Conservation (phyloP, 2,329 filamentous ascomycete genomes). For the Penicillium sp. region DNA sequence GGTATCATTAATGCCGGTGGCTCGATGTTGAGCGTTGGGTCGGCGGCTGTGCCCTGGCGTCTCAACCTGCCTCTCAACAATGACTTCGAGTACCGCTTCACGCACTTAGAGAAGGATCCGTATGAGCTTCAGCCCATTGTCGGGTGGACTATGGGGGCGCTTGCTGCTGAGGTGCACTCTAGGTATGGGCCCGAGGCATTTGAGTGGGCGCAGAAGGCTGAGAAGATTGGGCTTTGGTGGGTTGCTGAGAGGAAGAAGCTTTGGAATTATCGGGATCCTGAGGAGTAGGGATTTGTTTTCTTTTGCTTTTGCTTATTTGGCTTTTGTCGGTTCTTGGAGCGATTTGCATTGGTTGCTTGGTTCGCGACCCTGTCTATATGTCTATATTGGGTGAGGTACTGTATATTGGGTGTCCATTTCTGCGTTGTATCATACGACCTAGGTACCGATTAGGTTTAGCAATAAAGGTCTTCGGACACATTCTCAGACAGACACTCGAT, state of each 20-base stretch:
- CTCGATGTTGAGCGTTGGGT: conserved; percentile 58
- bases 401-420: background rate
- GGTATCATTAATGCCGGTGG: conserved; percentile 34
- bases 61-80: conserved; percentile 73
- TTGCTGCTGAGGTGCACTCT: conserved; percentile 25
- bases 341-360: background rate
- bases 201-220: conserved; percentile 36
- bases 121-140: conserved; percentile 32
- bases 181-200: conserved; percentile 32
- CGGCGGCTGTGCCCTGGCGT: conserved; percentile 70
- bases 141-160: conserved; percentile 28
- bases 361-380: background rate
- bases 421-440: background rate
- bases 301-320: background rate
- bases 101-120: conserved; percentile 33
- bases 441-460: too few relatives aligned
- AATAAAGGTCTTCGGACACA: too few relatives aligned
- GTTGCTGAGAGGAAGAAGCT: conserved; percentile 33
- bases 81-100: conserved; percentile 51
- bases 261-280: conserved; percentile 21
- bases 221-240: conserved; percentile 39
- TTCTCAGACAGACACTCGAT: too few relatives aligned
- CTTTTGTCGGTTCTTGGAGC: background rate
- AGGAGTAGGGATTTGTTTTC: background rate
- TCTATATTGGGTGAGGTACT: background rate